Evolutionary conservation across 1,284 basidiomycete genomes (phyloP).

Genomic region (Anthracocystis panici-leucophaei): DNA sequence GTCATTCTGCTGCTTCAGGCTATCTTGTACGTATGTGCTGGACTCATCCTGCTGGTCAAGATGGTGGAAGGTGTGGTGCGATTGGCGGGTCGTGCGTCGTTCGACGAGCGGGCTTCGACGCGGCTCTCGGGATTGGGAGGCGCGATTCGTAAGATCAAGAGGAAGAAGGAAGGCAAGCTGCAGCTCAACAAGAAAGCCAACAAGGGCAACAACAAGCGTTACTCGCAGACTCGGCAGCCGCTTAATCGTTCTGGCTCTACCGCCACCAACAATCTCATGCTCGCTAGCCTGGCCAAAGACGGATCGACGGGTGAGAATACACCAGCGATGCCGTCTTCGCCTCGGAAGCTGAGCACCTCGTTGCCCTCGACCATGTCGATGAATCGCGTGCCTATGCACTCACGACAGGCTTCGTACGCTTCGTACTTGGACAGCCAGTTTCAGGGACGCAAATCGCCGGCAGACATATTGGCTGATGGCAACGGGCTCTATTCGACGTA

Average conservation of each 20-base stretch:
- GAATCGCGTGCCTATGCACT: constrained; percentile 53
- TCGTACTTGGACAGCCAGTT: constrained; percentile 57
- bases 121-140: constrained; percentile 57
- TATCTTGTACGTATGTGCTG: constrained; percentile 83
- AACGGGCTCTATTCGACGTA: constrained; percentile 54
- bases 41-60: constrained; percentile 85
- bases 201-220: constrained; percentile 16
- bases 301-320: constrained; percentile 31
- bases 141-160: constrained; percentile 53
- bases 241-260: constrained; percentile 25
- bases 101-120: constrained; percentile 75
- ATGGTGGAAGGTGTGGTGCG: constrained; percentile 83
- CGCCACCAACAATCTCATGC: constrained; percentile 40
- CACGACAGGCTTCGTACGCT: constrained; percentile 55
- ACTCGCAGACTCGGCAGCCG: constrained; percentile 12
- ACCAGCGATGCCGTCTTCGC: constrained; percentile 27
- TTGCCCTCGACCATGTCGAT: constrained; percentile 35
- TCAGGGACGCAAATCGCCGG: constrained; percentile 37
- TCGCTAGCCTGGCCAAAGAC: constrained; percentile 29
- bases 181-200: constrained; percentile 52
- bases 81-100: constrained; percentile 82
- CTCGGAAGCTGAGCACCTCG: constrained; percentile 33
- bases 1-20: constrained; percentile 88
- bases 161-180: constrained; percentile 42
- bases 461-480: constrained; percentile 41